Percentiles rank a stretch among this genome's conserved stretches.
Conservation (phyloP, 2,329 filamentous ascomycete species). For the Cytospora piceicola region DNA sequence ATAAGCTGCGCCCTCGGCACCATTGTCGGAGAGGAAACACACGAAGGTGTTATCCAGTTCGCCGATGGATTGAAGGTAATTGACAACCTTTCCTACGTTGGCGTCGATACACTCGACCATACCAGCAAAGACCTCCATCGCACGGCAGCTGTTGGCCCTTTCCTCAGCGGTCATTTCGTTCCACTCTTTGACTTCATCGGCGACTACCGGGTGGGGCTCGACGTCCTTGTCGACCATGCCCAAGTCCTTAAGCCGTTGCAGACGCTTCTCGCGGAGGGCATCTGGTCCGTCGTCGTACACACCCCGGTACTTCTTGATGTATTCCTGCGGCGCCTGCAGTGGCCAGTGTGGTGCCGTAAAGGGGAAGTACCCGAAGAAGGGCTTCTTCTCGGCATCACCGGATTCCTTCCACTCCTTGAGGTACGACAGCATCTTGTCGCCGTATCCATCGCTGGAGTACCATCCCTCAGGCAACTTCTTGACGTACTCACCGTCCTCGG, state of each 20-base stretch:
- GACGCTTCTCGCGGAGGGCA: constrained; percentile 54
- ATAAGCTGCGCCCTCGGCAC: constrained; percentile 38
- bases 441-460: constrained; percentile 59
- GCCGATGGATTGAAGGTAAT: constrained; percentile 57
- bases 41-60: constrained; percentile 68
- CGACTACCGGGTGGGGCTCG: constrained; percentile 54
- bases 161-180: constrained; percentile 50
- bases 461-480: constrained; percentile 53
- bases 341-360: constrained; percentile 69
- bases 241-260: constrained; percentile 59
- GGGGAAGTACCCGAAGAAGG: constrained; percentile 64
- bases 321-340: constrained; percentile 59
- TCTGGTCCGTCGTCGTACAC: constrained; percentile 65
- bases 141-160: constrained; percentile 51
- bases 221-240: constrained; percentile 58
- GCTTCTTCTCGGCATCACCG: constrained; percentile 38
- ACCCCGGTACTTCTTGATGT: constrained; percentile 60
- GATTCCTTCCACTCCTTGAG: constrained; percentile 50
- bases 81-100: constrained; percentile 62
- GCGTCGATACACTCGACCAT: constrained; percentile 67
- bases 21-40: constrained; percentile 66
- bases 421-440: constrained; percentile 56
- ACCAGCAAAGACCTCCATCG: constrained; percentile 66
- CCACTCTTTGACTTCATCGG: constrained; percentile 54
- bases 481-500: constrained; percentile 44